Percentiles rank a stretch among this genome's conserved stretches.
phyloP scores from a whole-genome alignment of 495 filamentous ascomycete species.

The Penicillium canariense region DNA sequence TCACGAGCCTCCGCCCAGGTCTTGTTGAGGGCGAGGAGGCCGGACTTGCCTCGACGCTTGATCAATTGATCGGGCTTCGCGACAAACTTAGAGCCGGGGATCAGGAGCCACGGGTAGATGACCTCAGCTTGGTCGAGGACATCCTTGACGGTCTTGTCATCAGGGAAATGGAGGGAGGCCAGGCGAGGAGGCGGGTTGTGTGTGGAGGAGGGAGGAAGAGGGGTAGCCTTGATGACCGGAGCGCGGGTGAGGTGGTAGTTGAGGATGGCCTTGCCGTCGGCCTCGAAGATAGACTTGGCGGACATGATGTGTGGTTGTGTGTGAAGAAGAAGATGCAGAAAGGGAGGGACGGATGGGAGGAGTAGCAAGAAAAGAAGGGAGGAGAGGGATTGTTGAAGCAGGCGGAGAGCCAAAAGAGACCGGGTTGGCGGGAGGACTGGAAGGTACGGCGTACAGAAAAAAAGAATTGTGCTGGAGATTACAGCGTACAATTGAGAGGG shows the following conservation, averaged over 20 bases:
- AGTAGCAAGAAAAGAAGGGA: slow-evolving; percentile 10
- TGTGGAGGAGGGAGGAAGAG: slow-evolving; percentile 77
- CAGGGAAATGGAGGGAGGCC: slow-evolving; percentile 89
- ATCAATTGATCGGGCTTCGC: slow-evolving; percentile 99
- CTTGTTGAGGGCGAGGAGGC: slow-evolving; percentile 95
- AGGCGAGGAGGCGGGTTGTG: slow-evolving; percentile 93
- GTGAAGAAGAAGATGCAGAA: slow-evolving; percentile 10
- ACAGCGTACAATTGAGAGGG: slow-evolving; percentile 35
- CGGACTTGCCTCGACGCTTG: slow-evolving; percentile 98
- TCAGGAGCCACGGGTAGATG: slow-evolving; percentile 91
- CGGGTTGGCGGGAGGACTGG: slow-evolving; percentile 14
- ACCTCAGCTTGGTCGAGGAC: slow-evolving; percentile 94
- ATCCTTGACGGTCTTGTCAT: slow-evolving; percentile 74
- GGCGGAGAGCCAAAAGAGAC: slow-evolving; percentile 4
- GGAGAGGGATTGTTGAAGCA: slow-evolving; percentile 11
- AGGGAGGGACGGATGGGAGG: slow-evolving; percentile 15
- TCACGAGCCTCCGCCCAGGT: slow-evolving; percentile 87
- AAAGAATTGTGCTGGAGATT: slow-evolving; percentile 31
- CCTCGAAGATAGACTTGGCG: slow-evolving; percentile 96
- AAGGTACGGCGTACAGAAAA: slow-evolving; percentile 28
- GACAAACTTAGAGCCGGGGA: slow-evolving; percentile 82
- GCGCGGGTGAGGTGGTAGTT: slow-evolving; percentile 99
- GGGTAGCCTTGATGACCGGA: slow-evolving; percentile 94
- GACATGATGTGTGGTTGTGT: slow-evolving; percentile 65
- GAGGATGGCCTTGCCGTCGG: slow-evolving; percentile 99